phyloP scores from a whole-genome alignment of 2,329 filamentous ascomycete species.

The Tolypocladium cylindrosporum region DNA sequence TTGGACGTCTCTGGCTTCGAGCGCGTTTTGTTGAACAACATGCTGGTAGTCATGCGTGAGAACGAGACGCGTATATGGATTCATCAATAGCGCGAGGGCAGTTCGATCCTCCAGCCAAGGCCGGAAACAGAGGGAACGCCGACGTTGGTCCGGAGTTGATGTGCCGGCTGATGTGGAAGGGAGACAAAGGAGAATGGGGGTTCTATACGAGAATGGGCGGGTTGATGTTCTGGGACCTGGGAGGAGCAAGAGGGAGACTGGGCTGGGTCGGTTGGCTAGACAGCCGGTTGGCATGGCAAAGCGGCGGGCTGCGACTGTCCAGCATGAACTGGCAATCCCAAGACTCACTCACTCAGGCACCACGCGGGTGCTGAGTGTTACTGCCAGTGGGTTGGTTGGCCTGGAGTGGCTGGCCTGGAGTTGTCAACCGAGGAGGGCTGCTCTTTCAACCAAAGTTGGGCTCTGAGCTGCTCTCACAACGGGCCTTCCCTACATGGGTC shows the following conservation, averaged over 20 bases:
- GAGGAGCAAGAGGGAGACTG: not conserved
- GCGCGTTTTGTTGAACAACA: slow-evolving; percentile 11
- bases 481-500: too few relatives aligned
- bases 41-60: slow-evolving; percentile 8
- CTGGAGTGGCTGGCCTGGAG: not conserved
- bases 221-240: not conserved
- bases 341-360: not conserved
- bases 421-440: not conserved
- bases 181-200: not conserved
- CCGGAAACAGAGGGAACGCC: not conserved
- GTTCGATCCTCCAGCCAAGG: not conserved
- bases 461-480: too few relatives aligned
- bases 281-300: not conserved
- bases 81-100: not conserved
- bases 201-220: not conserved
- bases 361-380: too few relatives aligned
- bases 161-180: not conserved
- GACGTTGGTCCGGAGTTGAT: not conserved
- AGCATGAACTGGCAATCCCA: not conserved
- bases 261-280: not conserved
- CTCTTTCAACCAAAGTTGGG: not conserved
- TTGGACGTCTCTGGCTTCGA: slow-evolving; percentile 4
- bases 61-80: not conserved
- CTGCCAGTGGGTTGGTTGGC: not conserved
- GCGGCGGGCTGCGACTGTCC: not conserved